phyloP scores from a whole-genome alignment of 192 early-diverging fungal genomes.

The Dissophora ornata region DNA sequence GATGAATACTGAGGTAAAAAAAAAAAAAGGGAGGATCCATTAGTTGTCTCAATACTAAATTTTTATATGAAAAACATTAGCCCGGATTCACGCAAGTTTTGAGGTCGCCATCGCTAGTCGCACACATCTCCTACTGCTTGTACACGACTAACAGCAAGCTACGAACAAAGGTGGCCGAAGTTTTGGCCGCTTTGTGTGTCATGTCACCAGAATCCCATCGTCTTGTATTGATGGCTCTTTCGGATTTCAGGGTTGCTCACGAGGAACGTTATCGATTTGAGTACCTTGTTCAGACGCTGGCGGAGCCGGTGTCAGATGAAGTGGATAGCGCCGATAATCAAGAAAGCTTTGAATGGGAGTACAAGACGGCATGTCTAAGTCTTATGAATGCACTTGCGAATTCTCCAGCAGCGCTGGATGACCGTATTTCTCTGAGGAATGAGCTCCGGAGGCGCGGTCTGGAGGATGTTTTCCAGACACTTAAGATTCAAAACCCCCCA shows the following conservation, averaged over 20 bases:
- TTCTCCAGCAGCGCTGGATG: slow-evolving; percentile 54
- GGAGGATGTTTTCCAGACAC: slow-evolving; percentile 56
- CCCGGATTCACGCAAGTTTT: slow-evolving; percentile 59
- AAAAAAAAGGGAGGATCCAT: too few species aligned
- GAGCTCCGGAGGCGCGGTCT: slow-evolving; percentile 64
- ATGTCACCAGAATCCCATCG: slow-evolving; percentile 57
- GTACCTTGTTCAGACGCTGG: slow-evolving; percentile 57
- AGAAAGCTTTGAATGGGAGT: slow-evolving; percentile 56
- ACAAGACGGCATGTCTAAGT: slow-evolving; percentile 54
- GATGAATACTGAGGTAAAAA: slow-evolving; percentile 61
- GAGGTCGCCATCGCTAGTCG: slow-evolving; percentile 45
- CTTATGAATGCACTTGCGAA: slow-evolving; percentile 63
- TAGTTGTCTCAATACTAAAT: too few species aligned
- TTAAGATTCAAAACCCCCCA: slow-evolving; percentile 50
- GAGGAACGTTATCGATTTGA: slow-evolving; percentile 68
- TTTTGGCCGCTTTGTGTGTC: slow-evolving; percentile 61
- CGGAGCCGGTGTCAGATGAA: slow-evolving; percentile 10
- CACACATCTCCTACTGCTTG: slow-evolving; percentile 48
- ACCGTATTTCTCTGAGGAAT: slow-evolving; percentile 54
- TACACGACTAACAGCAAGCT: slow-evolving; percentile 59
- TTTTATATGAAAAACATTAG: too few species aligned
- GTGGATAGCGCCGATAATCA: slow-evolving; percentile 2
- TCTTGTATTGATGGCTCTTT: slow-evolving; percentile 57
- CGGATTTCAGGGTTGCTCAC: slow-evolving; percentile 56
- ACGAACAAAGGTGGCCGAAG: slow-evolving; percentile 55